A percentile compares a stretch with the other conserved stretches of the same genome.
phyloP scores from a whole-genome alignment of 306 rosid genomes.

The Begonia masoniana region DNA sequence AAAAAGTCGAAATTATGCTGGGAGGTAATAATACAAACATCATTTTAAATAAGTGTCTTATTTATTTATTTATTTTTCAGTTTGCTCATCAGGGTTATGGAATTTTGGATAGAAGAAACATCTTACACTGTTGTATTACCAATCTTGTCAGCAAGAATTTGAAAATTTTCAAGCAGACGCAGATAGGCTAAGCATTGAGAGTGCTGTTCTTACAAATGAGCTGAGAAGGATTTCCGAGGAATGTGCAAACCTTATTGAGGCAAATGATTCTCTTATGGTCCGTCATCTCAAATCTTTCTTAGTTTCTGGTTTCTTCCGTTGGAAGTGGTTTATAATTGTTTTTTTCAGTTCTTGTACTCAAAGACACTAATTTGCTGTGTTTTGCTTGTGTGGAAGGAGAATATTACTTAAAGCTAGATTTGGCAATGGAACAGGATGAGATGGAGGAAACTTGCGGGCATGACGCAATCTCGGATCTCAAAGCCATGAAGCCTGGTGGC shows the following conservation, averaged over 20 bases:
- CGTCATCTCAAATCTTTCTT: slow-evolving; percentile 10
- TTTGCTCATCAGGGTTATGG: too few species aligned
- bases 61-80: too few species aligned
- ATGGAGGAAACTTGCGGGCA: slow-evolving; percentile 12
- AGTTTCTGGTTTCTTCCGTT: too few species aligned
- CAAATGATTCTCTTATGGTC: slow-evolving; percentile 24
- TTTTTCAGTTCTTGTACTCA: too few species aligned
- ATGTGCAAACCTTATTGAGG: slow-evolving; percentile 11
- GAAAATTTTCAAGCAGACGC: slow-evolving; percentile 6
- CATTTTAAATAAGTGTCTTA: too few species aligned
- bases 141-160: slow-evolving; percentile 22
- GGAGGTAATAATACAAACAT: slow-evolving; percentile 19
- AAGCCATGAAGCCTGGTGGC: slow-evolving; percentile 17
- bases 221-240: slow-evolving; percentile 17
- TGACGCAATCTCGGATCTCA: slow-evolving; percentile 15
- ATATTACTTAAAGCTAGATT: slow-evolving; percentile 11
- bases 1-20: slow-evolving; percentile 42
- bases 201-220: slow-evolving; percentile 6
- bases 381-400: not conserved
- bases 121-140: not conserved
- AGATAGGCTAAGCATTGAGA: slow-evolving; percentile 5
- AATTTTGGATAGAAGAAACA: too few species aligned
- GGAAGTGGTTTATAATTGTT: too few species aligned
- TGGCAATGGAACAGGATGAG: slow-evolving; percentile 26
- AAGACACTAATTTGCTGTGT: not conserved